A percentile compares a stretch with the other conserved stretches of the same genome.
These are phyloP conservation scores for Hylodesmum podocarpum DNA, from an alignment of 306 rosid species.

Conservation along the genomic window DNA sequence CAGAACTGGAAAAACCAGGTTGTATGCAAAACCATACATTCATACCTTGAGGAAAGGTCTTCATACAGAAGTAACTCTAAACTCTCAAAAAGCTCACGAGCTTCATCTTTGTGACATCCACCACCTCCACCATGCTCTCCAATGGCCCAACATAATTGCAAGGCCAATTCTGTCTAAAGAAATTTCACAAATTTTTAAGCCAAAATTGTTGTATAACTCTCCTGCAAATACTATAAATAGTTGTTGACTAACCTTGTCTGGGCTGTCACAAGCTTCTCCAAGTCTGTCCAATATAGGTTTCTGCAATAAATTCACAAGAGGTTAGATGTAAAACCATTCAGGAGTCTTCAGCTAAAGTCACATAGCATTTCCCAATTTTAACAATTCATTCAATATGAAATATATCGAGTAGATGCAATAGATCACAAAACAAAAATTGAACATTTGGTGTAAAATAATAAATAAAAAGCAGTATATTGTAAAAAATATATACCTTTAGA, in stretches of 20 bases:
- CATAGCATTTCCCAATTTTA: background rate
- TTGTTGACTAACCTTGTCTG: slow-evolving; percentile 67
- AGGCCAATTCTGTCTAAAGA: slow-evolving; percentile 83
- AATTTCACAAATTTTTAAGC: slow-evolving; percentile 33
- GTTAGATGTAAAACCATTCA: background rate
- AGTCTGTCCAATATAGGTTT: slow-evolving; percentile 93
- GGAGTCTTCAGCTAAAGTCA: background rate
- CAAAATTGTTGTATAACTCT: slow-evolving; percentile 6
- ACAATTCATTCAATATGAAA: background rate
- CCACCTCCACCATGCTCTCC: slow-evolving; percentile 99
- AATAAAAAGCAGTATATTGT: slow-evolving; percentile 6
- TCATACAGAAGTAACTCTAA: slow-evolving; percentile 91
- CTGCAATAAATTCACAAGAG: slow-evolving; percentile 48
- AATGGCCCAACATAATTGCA: slow-evolving; percentile 96
- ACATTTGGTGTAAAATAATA: slow-evolving; percentile 11
- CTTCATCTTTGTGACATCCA: slow-evolving; percentile 84
- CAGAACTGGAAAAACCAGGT: slow-evolving; percentile 26
- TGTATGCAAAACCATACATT: slow-evolving; percentile 48
- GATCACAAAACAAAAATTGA: slow-evolving; percentile 13
- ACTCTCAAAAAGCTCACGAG: slow-evolving; percentile 97
- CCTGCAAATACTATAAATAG: slow-evolving; percentile 16
- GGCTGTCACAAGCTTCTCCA: slow-evolving; percentile 87
- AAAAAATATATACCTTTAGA: slow-evolving; percentile 68
- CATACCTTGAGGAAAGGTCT: slow-evolving; percentile 90
- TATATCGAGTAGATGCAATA: background rate